These are phyloP conservation scores for Syzygium grande DNA, from an alignment of 345 rosid species.

Conservation along the genomic window DNA sequence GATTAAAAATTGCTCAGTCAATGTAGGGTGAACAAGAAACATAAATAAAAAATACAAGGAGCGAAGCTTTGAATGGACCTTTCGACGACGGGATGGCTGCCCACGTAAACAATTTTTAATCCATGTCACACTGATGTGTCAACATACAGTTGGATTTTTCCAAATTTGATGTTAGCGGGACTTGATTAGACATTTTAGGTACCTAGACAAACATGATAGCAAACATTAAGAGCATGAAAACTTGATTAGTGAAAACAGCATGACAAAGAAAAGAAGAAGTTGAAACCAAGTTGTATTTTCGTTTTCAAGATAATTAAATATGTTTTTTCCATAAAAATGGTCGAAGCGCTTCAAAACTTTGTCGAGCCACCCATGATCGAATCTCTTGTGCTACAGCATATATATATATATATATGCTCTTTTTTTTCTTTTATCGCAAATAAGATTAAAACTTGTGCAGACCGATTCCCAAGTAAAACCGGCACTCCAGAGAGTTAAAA, in stretches of 20 bases:
- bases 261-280: background rate
- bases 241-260: background rate
- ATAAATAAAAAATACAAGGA: background rate
- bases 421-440: background rate
- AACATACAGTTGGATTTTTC: background rate
- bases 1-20: background rate
- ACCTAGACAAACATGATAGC: background rate
- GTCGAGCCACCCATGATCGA: background rate
- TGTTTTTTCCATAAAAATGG: background rate
- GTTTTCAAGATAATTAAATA: background rate
- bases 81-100: background rate
- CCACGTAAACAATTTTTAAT: too few relatives aligned
- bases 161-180: background rate
- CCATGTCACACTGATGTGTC: too few relatives aligned
- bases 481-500: background rate
- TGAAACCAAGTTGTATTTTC: background rate
- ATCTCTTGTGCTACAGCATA: background rate
- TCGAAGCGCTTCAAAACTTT: background rate
- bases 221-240: background rate
- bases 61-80: rapidly evolving
- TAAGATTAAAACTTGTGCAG: background rate
- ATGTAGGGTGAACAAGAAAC: background rate
- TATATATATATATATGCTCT: too few relatives aligned
- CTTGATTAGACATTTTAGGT: background rate
- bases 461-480: background rate